Percentiles rank a stretch among this genome's conserved stretches.
These are phyloP conservation scores for Phytophthora capsici DNA, from an alignment of 352 stramenopile genomes.

Conservation along the genomic window DNA sequence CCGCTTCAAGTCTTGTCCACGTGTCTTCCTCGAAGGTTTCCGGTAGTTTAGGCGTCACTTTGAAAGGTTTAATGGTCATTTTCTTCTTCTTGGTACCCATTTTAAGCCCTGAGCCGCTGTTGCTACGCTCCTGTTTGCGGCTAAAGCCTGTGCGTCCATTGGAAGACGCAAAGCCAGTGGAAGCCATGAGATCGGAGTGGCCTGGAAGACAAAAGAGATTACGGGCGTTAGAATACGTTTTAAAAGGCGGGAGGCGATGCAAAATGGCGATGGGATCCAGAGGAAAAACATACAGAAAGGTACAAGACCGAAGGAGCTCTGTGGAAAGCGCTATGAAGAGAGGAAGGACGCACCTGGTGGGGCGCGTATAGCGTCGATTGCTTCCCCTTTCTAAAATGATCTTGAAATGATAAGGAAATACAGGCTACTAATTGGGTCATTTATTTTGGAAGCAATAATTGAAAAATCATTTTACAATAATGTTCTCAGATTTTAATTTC, in stretches of 20 bases:
- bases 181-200: slow-evolving; percentile 31
- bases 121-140: slow-evolving; percentile 43
- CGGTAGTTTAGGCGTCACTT: slow-evolving; percentile 76
- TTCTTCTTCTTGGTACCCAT: slow-evolving; percentile 70
- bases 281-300: neutral
- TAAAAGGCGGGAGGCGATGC: neutral
- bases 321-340: neutral
- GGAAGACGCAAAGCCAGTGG: slow-evolving; percentile 30
- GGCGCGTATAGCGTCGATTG: slow-evolving; percentile 1
- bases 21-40: slow-evolving; percentile 80
- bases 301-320: too few species aligned
- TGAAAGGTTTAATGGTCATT: slow-evolving; percentile 89
- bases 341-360: slow-evolving; percentile 6
- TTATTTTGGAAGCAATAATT: too few species aligned
- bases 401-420: neutral
- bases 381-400: slow-evolving; percentile 25
- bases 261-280: neutral
- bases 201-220: slow-evolving; percentile 7
- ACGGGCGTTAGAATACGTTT: slow-evolving; percentile 1
- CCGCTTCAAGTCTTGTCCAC: slow-evolving; percentile 74
- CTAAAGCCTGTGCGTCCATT: slow-evolving; percentile 37
- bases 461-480: too few species aligned
- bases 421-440: neutral
- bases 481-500: neutral
- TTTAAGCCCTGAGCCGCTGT: slow-evolving; percentile 22